phyloP scores from a whole-genome alignment of 148 eudicot genomes.

The Nepenthes gracilis region DNA sequence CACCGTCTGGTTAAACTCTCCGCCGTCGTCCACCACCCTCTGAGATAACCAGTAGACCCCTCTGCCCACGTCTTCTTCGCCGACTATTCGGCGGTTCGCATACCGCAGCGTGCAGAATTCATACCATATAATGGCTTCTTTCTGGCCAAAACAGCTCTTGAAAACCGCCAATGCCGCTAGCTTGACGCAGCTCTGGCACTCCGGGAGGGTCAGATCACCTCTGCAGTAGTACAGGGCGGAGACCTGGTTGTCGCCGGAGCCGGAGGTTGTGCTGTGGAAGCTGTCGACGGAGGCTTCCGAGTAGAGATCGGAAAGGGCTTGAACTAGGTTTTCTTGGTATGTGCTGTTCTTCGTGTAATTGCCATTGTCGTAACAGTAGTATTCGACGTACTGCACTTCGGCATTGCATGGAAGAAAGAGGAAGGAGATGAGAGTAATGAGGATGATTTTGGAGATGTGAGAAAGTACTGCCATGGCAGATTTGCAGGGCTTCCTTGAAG shows the following conservation, averaged over 20 bases:
- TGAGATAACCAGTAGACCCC: background rate
- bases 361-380: background rate
- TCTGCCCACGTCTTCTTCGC: background rate
- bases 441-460: background rate
- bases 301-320: background rate
- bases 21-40: background rate
- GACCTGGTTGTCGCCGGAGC: conserved; percentile 6
- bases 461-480: too few relatives aligned
- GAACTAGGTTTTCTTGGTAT: background rate
- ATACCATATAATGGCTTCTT: background rate
- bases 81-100: conserved; percentile 5
- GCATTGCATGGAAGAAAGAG: background rate
- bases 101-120: conserved; percentile 11
- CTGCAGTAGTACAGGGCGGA: conserved; percentile 15
- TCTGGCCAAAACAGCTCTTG: background rate
- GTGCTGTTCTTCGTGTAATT: background rate
- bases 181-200: conserved; percentile 7
- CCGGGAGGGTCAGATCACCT: background rate
- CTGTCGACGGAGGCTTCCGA: background rate
- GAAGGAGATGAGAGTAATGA: background rate
- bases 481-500: too few relatives aligned
- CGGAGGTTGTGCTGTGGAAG: conserved; percentile 9
- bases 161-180: background rate
- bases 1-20: conserved; percentile 12
- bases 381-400: background rate